Percentiles rank a stretch among this genome's conserved stretches.
These are phyloP conservation scores for Senecio squalidus DNA, from an alignment of 140 eudicot species.

Conservation along the genomic window DNA sequence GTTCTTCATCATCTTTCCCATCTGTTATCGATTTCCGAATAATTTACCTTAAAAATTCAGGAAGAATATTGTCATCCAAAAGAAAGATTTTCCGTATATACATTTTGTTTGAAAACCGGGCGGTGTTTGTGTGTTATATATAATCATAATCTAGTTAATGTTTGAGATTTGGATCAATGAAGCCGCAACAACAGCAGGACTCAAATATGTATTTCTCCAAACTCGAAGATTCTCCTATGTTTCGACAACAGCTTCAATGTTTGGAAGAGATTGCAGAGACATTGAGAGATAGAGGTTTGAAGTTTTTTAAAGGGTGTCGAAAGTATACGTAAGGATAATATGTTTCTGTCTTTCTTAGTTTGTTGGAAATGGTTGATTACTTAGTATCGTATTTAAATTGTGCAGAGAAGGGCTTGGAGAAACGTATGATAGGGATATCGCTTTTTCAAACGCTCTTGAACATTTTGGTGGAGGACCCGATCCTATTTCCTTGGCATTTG, in stretches of 20 bases:
- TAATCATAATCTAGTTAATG: constrained; percentile 4
- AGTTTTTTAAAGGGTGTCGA: constrained; percentile 78
- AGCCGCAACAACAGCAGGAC: constrained; percentile 41
- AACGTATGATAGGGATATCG: constrained; percentile 65
- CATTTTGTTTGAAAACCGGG: background rate
- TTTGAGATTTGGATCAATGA: constrained; percentile 33
- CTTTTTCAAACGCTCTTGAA: constrained; percentile 79
- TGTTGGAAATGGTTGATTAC: background rate
- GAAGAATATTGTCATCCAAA: background rate
- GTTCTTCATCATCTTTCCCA: background rate
- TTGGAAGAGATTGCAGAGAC: constrained; percentile 87
- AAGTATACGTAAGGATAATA: constrained; percentile 69
- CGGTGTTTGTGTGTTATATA: constrained; percentile 9
- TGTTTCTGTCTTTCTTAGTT: constrained; percentile 2
- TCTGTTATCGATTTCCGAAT: constrained; percentile 6
- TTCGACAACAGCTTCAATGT: constrained; percentile 83
- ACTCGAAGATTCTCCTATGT: constrained; percentile 96
- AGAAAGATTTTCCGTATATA: background rate
- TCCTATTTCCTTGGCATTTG: constrained; percentile 71
- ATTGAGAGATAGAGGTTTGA: constrained; percentile 66
- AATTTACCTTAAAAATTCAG: background rate
- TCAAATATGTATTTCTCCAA: constrained; percentile 51
- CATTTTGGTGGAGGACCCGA: constrained; percentile 74
- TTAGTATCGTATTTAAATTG: constrained; percentile 6
- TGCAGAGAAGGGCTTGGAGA: constrained; percentile 91